These are phyloP conservation scores for Dothiorella sarmentorum DNA, from an alignment of 2,329 filamentous ascomycete genomes.

Conservation along the genomic window DNA sequence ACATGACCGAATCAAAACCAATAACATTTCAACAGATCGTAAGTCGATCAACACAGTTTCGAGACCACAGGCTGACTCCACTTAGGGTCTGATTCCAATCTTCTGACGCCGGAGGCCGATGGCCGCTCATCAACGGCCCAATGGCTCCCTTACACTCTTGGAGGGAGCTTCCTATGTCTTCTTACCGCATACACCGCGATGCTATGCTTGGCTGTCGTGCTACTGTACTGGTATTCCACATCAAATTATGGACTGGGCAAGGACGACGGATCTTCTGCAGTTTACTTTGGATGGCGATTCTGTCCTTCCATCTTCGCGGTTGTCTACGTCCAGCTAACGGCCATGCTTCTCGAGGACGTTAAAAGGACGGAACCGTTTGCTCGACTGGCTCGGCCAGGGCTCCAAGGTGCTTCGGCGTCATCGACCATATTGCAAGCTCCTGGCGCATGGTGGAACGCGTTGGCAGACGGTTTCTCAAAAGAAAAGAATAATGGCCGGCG, in stretches of 20 bases:
- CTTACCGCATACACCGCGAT: too few species aligned
- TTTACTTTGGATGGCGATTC: conserved; percentile 30
- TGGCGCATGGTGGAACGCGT: conserved; percentile 26
- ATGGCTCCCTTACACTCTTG: too few species aligned
- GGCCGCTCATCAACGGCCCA: too few species aligned
- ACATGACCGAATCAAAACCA: too few species aligned
- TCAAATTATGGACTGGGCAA: conserved; percentile 24
- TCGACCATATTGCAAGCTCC: conserved; percentile 23
- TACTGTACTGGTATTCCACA: conserved; percentile 21
- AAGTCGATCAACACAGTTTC: too few species aligned
- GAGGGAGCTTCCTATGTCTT: too few species aligned
- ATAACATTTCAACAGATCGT: too few species aligned
- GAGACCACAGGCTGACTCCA: too few species aligned
- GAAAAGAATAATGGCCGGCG: conserved; percentile 20
- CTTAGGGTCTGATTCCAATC: too few species aligned
- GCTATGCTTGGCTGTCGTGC: too few species aligned
- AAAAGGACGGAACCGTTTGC: conserved; percentile 29
- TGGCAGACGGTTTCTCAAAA: conserved; percentile 22
- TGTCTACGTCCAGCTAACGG: conserved; percentile 25
- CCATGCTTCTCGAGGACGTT: conserved; percentile 26
- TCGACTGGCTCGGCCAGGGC: conserved; percentile 20
- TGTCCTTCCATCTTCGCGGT: conserved; percentile 28
- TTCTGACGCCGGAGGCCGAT: too few species aligned
- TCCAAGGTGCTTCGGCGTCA: conserved; percentile 20
- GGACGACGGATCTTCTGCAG: conserved; percentile 25